Percentiles rank a stretch among this genome's conserved stretches.
Evolutionary conservation across 2,329 filamentous ascomycete species (phyloP).

Genomic region (Fusarium cyanostomum): DNA sequence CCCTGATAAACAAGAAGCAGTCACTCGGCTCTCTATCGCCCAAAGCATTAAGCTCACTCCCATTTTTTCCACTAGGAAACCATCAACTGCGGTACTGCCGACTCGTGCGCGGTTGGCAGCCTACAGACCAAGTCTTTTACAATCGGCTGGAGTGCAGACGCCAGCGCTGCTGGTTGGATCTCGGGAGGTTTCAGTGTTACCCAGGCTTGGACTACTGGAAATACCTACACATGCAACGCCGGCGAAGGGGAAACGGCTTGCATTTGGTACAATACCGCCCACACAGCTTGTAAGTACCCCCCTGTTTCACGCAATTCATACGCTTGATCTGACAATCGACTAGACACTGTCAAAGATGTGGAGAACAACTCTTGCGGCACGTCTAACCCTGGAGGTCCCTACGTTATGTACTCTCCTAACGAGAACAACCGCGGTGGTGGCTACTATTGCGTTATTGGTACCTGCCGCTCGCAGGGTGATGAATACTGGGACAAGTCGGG

Average conservation of each 20-base stretch:
- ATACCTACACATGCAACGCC: background rate
- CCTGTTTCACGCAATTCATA: background rate
- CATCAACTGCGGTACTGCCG: background rate
- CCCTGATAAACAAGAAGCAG: too few species aligned
- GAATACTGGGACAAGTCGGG: conserved; percentile 8
- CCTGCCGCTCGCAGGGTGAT: conserved; percentile 6
- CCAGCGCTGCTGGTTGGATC: background rate
- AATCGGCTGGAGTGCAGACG: background rate
- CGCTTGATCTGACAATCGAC: too few species aligned
- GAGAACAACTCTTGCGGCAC: background rate
- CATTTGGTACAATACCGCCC: conserved; percentile 10
- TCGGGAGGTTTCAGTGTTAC: conserved; percentile 2
- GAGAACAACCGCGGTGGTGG: conserved; percentile 1
- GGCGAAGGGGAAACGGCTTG: background rate
- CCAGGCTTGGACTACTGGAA: background rate
- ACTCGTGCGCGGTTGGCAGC: conserved; percentile 1
- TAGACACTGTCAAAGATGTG: too few species aligned
- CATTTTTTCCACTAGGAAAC: background rate
- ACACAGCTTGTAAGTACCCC: conserved; percentile 4
- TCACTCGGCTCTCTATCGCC: background rate
- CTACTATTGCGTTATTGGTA: conserved; percentile 10
- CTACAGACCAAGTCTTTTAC: background rate
- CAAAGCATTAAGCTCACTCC: too few species aligned
- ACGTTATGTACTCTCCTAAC: conserved; percentile 8
- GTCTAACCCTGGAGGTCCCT: background rate